These are phyloP conservation scores for Dendrothele bispora DNA, from an alignment of 768 basidiomycete species.

Conservation along the genomic window DNA sequence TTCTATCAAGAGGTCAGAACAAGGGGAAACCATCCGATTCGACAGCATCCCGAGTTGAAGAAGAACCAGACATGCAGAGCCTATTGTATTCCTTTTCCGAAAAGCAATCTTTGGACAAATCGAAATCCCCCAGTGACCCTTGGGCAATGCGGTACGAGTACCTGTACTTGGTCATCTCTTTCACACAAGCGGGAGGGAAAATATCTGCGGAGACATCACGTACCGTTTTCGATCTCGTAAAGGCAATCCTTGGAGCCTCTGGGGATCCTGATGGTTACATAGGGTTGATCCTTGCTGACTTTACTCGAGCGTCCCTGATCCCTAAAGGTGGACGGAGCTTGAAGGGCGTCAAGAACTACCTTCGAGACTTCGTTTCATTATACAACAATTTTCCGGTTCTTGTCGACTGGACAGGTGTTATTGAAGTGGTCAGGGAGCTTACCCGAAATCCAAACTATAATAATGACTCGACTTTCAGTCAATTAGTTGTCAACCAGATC, in stretches of 20 bases:
- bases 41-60: constrained; percentile 34
- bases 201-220: constrained; percentile 38
- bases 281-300: constrained; percentile 52
- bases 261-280: constrained; percentile 31
- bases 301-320: constrained; percentile 48
- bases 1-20: constrained; percentile 45
- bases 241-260: constrained; percentile 55
- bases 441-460: constrained; percentile 44
- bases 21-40: constrained; percentile 45
- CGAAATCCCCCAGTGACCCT: constrained; percentile 53
- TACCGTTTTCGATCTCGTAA: constrained; percentile 55
- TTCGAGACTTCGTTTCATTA: constrained; percentile 57
- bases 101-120: constrained; percentile 37
- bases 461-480: constrained; percentile 52
- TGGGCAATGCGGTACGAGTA: constrained; percentile 65
- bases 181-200: constrained; percentile 51
- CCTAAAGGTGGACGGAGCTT: constrained; percentile 39
- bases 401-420: constrained; percentile 60
- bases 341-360: constrained; percentile 51
- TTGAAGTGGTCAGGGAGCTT: constrained; percentile 50
- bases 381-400: constrained; percentile 46
- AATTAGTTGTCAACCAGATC: constrained; percentile 44
- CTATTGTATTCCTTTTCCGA: constrained; percentile 22
- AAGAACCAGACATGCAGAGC: neutral
- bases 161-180: constrained; percentile 51